These are phyloP conservation scores for Phyllosticta ampelicida DNA, from an alignment of 2,329 filamentous ascomycete species.

Conservation along the genomic window DNA sequence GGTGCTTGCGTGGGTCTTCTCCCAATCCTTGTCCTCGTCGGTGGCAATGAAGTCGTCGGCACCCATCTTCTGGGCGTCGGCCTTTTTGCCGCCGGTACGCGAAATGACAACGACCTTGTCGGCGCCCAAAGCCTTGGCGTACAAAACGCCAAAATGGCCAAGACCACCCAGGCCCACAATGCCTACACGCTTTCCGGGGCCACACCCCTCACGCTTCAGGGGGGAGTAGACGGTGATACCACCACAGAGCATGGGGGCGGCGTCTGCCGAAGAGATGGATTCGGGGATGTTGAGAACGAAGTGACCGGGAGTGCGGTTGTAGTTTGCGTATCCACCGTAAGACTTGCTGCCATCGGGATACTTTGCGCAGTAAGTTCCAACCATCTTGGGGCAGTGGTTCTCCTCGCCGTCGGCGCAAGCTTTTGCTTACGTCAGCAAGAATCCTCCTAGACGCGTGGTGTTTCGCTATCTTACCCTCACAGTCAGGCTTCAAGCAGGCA, in stretches of 20 bases:
- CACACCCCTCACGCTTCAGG: slow-evolving; percentile 55
- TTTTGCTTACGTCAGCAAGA: slow-evolving; percentile 14
- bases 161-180: slow-evolving; percentile 64
- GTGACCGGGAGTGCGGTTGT: slow-evolving; percentile 44
- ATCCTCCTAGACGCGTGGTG: not conserved
- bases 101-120: slow-evolving; percentile 56
- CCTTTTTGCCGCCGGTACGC: slow-evolving; percentile 46
- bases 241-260: slow-evolving; percentile 64
- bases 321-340: slow-evolving; percentile 53
- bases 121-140: slow-evolving; percentile 57
- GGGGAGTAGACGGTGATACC: slow-evolving; percentile 66
- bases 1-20: slow-evolving; percentile 29
- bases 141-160: slow-evolving; percentile 63
- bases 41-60: slow-evolving; percentile 49
- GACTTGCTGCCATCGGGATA: slow-evolving; percentile 51
- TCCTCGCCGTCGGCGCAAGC: slow-evolving; percentile 25
- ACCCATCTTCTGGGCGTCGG: slow-evolving; percentile 51
- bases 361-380: slow-evolving; percentile 49
- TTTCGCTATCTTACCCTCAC: slow-evolving; percentile 29
- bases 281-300: slow-evolving; percentile 51
- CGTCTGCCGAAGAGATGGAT: slow-evolving; percentile 36
- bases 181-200: slow-evolving; percentile 60
- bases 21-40: slow-evolving; percentile 48
- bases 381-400: slow-evolving; percentile 35
- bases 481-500: slow-evolving; percentile 37